A percentile compares a stretch with the other conserved stretches of the same genome.
phyloP scores from a whole-genome alignment of 2,329 filamentous ascomycete species.

The Hypomyces perniciosus region DNA sequence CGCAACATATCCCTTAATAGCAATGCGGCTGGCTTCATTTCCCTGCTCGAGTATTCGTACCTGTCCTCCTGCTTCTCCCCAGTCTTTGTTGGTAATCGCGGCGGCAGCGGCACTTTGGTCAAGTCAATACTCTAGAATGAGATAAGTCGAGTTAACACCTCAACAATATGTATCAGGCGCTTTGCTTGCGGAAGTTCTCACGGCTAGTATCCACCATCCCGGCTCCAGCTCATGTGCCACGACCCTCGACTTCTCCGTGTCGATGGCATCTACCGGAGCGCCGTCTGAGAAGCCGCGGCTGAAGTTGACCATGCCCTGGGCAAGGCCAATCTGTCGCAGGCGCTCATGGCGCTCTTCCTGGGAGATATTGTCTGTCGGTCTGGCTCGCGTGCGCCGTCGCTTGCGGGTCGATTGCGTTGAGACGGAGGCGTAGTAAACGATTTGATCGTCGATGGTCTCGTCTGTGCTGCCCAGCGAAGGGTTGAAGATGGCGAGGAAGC shows the following conservation, averaged over 20 bases:
- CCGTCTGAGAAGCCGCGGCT: conserved; percentile 79
- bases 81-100: conserved; percentile 39
- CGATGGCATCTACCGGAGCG: conserved; percentile 72
- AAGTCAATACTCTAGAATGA: conserved; percentile 56
- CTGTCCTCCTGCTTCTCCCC: conserved; percentile 35
- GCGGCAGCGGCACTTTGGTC: conserved; percentile 62
- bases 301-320: conserved; percentile 94
- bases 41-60: conserved; percentile 80
- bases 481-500: conserved; percentile 93
- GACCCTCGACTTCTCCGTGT: conserved; percentile 83
- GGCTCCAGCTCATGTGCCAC: conserved; percentile 80
- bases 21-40: conserved; percentile 76
- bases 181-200: conserved; percentile 42
- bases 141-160: conserved; percentile 2
- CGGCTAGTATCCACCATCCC: conserved; percentile 93
- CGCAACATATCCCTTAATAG: conserved; percentile 75
- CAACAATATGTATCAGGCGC: neutral
- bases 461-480: conserved; percentile 63
- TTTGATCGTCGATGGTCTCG: conserved; percentile 65
- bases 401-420: conserved; percentile 36
- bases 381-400: conserved; percentile 36
- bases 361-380: conserved; percentile 39
- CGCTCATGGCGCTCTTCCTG: conserved; percentile 75
- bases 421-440: conserved; percentile 84
- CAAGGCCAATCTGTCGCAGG: conserved; percentile 86